Evolutionary conservation across 768 basidiomycete genomes (phyloP), one percentile per base, ranked within the genome.

Genomic region (Boletus coccyginus): DNA sequence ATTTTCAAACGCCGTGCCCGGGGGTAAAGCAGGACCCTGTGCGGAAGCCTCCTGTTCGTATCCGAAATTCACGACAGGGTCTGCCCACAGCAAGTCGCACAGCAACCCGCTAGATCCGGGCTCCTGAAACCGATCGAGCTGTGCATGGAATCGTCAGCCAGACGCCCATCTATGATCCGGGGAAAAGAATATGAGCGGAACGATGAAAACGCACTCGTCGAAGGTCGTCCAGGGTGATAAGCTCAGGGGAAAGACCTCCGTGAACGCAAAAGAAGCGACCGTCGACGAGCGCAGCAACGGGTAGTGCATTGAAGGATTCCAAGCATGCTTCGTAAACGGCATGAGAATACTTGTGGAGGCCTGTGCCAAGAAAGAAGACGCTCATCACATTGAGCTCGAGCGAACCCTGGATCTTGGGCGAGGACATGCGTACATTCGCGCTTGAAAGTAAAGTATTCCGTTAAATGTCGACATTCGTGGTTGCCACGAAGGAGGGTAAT

Each of bases 401-500:
- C 9, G 27, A 50, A 56, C 38, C n/a, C 55, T 45, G 35, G 51
- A 49, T 45, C 36, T 17, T 36, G 46, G 49, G 51, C 46, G n/a
- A 35, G 46, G 29, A 61, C 33, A 46, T 33, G 73, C 86, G 74
- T 64, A 95, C 89, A 90, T 88, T 98, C 96, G 59, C 92, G 88
- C 76, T 94, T 95, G 78, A 98, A 98, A 10, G 96, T 98, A 68
- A 98, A 98, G 71, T 95, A 97, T 73, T 95, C 94, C 3, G 96
- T 98, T 46, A 98, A 78, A 75, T 98, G 95, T 38, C 88, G 84
- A 70, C 96, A 98, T 78, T 98, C 96, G 74, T 98, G 96, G 70
- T 98, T 98, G 10, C 96, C 96, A 46, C 96, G 86, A 36, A 98
- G 80, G 33, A 98, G 80, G 56, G 85, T 83, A 44, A 98, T 77